Conservation (phyloP, 441 rosid genomes). For the Breynia disticha region DNA sequence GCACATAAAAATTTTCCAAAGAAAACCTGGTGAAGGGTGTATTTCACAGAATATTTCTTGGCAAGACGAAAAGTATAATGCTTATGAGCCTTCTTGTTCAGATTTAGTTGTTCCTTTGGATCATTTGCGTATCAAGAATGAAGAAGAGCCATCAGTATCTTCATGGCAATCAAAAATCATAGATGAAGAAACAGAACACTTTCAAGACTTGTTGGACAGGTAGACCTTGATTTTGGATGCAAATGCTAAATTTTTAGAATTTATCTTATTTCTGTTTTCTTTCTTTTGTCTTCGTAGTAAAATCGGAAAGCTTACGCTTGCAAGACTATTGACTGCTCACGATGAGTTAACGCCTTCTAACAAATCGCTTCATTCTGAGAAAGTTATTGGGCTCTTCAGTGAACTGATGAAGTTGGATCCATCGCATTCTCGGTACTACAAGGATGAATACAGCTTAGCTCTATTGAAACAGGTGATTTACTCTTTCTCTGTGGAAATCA, state of each 20-base stretch:
- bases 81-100: constrained; percentile 20
- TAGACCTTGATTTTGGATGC: constrained; percentile 16
- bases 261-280: constrained; percentile 1
- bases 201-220: constrained; percentile 56
- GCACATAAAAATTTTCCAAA: constrained; percentile 19
- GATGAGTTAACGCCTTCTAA: constrained; percentile 30
- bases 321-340: constrained; percentile 66
- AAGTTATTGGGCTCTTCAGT: constrained; percentile 48
- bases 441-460: constrained; percentile 60
- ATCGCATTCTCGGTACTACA: constrained; percentile 56
- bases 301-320: constrained; percentile 90
- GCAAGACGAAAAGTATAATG: constrained; percentile 35
- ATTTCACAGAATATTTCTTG: constrained; percentile 34
- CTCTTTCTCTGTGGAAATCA: neutral
- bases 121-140: constrained; percentile 23
- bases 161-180: constrained; percentile 46
- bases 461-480: constrained; percentile 50
- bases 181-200: constrained; percentile 45
- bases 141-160: constrained; percentile 20
- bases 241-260: neutral
- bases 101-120: constrained; percentile 21
- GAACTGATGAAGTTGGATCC: constrained; percentile 68
- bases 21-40: constrained; percentile 21
- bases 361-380: constrained; percentile 36
- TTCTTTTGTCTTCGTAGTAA: constrained; percentile 36